Conservation (phyloP, 208 protist species). For the Borovskyia barvae region DNA sequence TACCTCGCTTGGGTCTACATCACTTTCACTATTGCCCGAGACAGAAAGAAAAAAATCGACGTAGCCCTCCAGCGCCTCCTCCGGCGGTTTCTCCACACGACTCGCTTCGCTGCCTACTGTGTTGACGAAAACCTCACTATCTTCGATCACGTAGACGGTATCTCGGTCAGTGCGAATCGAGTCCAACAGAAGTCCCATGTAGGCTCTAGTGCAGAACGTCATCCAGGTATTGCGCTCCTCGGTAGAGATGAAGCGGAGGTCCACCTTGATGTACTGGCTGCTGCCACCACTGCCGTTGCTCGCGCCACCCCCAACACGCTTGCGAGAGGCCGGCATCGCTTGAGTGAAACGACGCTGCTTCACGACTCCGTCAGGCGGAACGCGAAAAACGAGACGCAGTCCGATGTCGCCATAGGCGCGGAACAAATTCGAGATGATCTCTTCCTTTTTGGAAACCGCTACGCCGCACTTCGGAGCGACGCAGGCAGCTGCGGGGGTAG, state of each 20-base stretch:
- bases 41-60: conserved; percentile 64
- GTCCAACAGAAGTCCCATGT: conserved; percentile 44
- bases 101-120: not conserved
- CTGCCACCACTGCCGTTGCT: not conserved
- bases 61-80: conserved; percentile 34
- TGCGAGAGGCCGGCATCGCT: not conserved
- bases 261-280: conserved; percentile 31
- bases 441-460: conserved; percentile 22
- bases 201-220: conserved; percentile 38
- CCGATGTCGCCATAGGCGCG: conserved; percentile 52
- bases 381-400: conserved; percentile 44
- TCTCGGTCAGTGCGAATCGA: conserved; percentile 47
- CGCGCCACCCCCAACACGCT: not conserved
- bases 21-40: conserved; percentile 8
- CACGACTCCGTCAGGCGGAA: not conserved
- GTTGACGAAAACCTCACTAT: not conserved
- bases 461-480: not conserved
- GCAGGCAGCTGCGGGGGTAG: not conserved
- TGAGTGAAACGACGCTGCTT: not conserved
- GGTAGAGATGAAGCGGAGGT: conserved; percentile 45
- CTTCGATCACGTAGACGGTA: conserved; percentile 8
- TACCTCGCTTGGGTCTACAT: not conserved
- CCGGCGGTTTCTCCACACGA: conserved; percentile 13
- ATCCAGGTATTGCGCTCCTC: conserved; percentile 48
- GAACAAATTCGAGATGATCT: conserved; percentile 37